Conservation (phyloP, 1,284 basidiomycete species). For the Leccinum solheimii region DNA sequence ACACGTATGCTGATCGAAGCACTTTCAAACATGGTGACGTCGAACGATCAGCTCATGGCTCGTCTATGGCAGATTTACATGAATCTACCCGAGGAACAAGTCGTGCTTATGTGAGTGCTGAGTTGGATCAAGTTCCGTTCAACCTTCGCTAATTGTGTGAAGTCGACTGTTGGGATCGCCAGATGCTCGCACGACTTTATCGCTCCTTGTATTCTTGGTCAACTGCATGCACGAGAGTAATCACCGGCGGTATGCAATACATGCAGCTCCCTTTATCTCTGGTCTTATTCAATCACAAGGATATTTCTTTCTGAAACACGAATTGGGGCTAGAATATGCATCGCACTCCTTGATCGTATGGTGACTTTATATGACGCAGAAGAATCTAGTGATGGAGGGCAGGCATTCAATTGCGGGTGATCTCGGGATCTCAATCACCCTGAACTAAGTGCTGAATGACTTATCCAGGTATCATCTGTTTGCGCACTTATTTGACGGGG, state of each 20-base stretch:
- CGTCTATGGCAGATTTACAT: constrained; percentile 66
- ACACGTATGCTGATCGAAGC: constrained; percentile 67
- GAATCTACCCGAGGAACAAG: constrained; percentile 67
- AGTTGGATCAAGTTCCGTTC: not conserved
- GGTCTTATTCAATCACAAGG: constrained; percentile 25
- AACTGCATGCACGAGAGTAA: constrained; percentile 66
- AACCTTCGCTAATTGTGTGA: constrained; percentile 18
- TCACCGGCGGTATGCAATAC: constrained; percentile 54
- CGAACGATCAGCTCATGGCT: constrained; percentile 57
- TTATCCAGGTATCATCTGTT: constrained; percentile 54
- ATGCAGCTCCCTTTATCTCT: not conserved
- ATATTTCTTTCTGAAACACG: constrained; percentile 47
- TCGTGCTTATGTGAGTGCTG: constrained; percentile 67
- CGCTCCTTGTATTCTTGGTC: constrained; percentile 68
- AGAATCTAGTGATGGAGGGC: constrained; percentile 56
- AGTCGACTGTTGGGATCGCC: constrained; percentile 75
- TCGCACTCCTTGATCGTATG: constrained; percentile 66
- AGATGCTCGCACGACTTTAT: constrained; percentile 61
- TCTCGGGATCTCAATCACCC: constrained; percentile 15
- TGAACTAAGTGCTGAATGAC: constrained; percentile 5
- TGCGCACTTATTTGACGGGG: constrained; percentile 51
- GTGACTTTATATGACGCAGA: constrained; percentile 64
- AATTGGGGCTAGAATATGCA: constrained; percentile 61
- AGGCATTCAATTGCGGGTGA: constrained; percentile 77
- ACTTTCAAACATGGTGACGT: constrained; percentile 73